A percentile compares a stretch with the other conserved stretches of the same genome.
Evolutionary conservation across 768 basidiomycete species (phyloP).

Genomic region (Epithele typhae): DNA sequence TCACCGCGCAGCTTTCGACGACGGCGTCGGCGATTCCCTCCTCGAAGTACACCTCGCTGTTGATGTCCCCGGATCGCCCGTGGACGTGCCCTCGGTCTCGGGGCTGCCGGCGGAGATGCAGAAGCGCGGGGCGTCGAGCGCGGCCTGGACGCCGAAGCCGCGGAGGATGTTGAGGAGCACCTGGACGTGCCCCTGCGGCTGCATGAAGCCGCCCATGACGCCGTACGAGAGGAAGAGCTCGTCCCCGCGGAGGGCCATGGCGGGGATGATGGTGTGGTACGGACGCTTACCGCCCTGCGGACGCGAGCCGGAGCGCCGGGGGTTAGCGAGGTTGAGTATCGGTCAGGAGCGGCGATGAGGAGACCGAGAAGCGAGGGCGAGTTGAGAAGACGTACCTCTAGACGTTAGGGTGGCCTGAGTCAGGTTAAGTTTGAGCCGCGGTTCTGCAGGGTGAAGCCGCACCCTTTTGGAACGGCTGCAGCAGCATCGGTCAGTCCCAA

Average conservation of each 20-base stretch:
- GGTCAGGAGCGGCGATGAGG: too few species aligned
- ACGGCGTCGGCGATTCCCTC: slow-evolving; percentile 67
- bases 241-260: slow-evolving; percentile 69
- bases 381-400: slow-evolving; percentile 51
- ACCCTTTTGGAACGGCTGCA: slow-evolving; percentile 83
- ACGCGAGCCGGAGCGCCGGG: background rate
- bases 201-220: slow-evolving; percentile 90
- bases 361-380: background rate
- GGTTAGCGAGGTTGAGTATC: background rate
- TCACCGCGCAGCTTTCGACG: slow-evolving; percentile 65
- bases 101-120: slow-evolving; percentile 88
- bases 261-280: slow-evolving; percentile 94
- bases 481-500: background rate
- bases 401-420: slow-evolving; percentile 79
- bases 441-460: slow-evolving; percentile 96
- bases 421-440: slow-evolving; percentile 84
- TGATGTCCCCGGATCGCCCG: slow-evolving; percentile 57
- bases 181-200: slow-evolving; percentile 97
- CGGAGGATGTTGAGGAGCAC: slow-evolving; percentile 87
- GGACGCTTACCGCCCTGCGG: slow-evolving; percentile 75
- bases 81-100: slow-evolving; percentile 44
- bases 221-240: slow-evolving; percentile 89
- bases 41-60: slow-evolving; percentile 87
- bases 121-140: slow-evolving; percentile 92
- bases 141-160: slow-evolving; percentile 83